Percentiles rank a stretch among this genome's conserved stretches.
Conservation (phyloP, 2,329 filamentous ascomycete species). For the Xylaria sp. region DNA sequence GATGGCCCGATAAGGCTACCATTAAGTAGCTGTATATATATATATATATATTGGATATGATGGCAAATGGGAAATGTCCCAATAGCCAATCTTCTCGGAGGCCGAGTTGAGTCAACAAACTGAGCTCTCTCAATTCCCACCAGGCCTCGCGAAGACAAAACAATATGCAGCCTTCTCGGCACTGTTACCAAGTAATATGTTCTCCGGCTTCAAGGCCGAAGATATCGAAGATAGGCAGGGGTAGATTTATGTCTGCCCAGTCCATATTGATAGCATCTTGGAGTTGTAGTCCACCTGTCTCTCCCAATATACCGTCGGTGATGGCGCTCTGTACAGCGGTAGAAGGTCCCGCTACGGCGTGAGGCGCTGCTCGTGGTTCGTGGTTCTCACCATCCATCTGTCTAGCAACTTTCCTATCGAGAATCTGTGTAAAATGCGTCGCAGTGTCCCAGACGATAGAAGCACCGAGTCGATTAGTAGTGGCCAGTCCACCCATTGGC, state of each 20-base stretch:
- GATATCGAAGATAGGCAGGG: conserved; percentile 21
- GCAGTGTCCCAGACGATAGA: conserved; percentile 35
- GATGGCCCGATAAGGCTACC: background rate
- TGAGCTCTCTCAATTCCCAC: background rate
- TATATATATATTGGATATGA: background rate
- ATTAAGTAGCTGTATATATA: background rate
- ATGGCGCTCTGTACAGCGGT: background rate
- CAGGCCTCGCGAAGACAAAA: background rate
- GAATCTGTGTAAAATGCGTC: background rate
- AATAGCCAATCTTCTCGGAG: background rate
- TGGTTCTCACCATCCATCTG: background rate
- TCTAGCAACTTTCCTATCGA: background rate
- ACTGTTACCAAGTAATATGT: conserved; percentile 22
- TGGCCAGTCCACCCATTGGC: conserved; percentile 12
- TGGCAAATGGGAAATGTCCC: background rate
- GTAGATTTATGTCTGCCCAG: conserved; percentile 27
- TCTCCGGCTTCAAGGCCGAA: conserved; percentile 31
- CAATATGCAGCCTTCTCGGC: background rate
- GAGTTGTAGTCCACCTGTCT: conserved; percentile 10
- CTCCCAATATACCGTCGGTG: background rate
- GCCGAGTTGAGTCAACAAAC: background rate
- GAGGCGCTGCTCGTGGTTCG: background rate
- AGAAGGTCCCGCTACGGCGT: background rate
- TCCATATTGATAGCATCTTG: conserved; percentile 19
- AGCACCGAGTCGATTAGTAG: conserved; percentile 31